Percentiles rank a stretch among this genome's conserved stretches.
These are phyloP conservation scores for Xanthoceras sorbifolium DNA, from an alignment of 345 rosid genomes.

Conservation along the genomic window DNA sequence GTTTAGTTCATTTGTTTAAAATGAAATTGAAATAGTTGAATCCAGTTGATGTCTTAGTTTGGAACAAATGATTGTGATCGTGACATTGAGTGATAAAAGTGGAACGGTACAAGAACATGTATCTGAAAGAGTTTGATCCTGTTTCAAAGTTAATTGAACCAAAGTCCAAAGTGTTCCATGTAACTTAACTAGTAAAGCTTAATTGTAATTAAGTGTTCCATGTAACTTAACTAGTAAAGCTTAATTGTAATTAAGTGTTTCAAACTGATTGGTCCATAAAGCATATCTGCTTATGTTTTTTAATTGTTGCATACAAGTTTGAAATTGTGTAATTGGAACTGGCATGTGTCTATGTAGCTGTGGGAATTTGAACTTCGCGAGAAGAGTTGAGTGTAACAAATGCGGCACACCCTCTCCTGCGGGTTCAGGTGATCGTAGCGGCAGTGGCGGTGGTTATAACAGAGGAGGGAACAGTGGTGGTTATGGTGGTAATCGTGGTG, in stretches of 20 bases:
- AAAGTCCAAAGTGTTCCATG: too few species aligned
- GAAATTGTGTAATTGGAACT: constrained; percentile 29
- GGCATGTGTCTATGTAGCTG: constrained; percentile 65
- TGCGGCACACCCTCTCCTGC: constrained; percentile 83
- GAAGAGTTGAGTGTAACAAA: constrained; percentile 95
- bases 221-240: background rate
- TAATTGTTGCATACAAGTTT: constrained; percentile 1
- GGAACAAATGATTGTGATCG: background rate
- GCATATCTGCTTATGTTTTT: background rate
- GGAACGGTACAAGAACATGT: too few species aligned
- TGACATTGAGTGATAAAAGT: background rate
- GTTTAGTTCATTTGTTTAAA: background rate
- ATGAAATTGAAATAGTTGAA: background rate
- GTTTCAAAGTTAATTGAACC: too few species aligned
- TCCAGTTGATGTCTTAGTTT: background rate
- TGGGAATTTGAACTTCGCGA: constrained; percentile 95
- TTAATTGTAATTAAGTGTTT: background rate
- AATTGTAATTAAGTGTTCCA: background rate
- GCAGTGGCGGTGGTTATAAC: constrained; percentile 40
- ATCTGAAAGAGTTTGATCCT: too few species aligned
- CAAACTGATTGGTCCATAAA: background rate
- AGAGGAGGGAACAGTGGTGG: constrained; percentile 69
- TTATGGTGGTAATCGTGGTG: constrained; percentile 47
- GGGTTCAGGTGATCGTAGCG: constrained; percentile 51
- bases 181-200: background rate